Percentiles rank a stretch among this genome's conserved stretches.
Conservation (phyloP, 106 monocot species). For the Agapanthus africanus region DNA sequence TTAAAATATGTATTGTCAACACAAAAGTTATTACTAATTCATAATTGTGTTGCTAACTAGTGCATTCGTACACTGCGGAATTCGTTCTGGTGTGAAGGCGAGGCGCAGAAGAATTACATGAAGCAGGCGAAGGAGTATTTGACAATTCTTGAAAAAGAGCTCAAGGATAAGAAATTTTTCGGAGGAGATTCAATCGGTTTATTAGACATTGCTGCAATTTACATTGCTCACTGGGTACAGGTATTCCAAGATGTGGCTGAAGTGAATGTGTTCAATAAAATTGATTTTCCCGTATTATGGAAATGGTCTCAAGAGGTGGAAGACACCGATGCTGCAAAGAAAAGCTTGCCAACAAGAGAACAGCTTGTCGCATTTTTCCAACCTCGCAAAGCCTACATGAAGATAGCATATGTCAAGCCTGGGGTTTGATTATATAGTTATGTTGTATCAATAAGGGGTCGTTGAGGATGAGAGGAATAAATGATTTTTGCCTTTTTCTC, state of each 20-base stretch:
- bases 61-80: neutral
- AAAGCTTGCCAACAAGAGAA: neutral
- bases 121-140: neutral
- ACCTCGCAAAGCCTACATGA: neutral
- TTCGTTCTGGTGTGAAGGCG: slow-evolving; percentile 2
- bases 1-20: too few relatives aligned
- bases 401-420: neutral
- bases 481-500: too few relatives aligned
- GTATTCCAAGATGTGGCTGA: neutral
- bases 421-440: too few relatives aligned
- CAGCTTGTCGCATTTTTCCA: neutral
- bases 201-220: neutral
- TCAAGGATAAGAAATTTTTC: neutral
- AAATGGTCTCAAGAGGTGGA: neutral
- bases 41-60: neutral
- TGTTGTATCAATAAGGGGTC: too few relatives aligned
- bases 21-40: too few relatives aligned
- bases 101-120: neutral
- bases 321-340: neutral
- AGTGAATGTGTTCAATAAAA: neutral
- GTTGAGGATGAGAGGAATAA: too few relatives aligned
- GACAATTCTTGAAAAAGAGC: slow-evolving; percentile 1
- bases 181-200: neutral
- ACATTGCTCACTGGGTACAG: neutral
- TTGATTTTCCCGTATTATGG: neutral